phyloP scores from a whole-genome alignment of 2,329 filamentous ascomycete genomes.

The Paecilomyces fulvus region DNA sequence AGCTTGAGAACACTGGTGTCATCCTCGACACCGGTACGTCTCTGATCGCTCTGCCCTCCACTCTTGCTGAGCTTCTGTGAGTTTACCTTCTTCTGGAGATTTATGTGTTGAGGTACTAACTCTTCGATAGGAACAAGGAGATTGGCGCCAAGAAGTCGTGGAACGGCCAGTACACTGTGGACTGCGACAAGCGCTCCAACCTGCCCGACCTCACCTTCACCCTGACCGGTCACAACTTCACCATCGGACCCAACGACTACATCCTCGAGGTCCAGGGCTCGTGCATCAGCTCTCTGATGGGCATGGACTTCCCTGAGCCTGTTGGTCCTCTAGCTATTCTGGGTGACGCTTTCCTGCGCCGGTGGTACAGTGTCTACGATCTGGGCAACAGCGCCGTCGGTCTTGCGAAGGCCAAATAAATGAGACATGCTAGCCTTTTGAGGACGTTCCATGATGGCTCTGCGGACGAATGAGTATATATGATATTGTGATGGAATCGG shows the following conservation, averaged over 20 bases:
- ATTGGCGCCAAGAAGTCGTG: conserved; percentile 97
- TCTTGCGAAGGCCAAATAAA: conserved; percentile 73
- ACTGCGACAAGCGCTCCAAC: conserved; percentile 72
- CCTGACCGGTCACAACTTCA: conserved; percentile 86
- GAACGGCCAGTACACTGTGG: conserved; percentile 92
- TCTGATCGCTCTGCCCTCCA: conserved; percentile 84
- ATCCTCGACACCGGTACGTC: conserved; percentile 98
- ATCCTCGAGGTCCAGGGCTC: conserved; percentile 90
- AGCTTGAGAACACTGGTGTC: conserved; percentile 88
- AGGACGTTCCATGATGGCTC: neutral
- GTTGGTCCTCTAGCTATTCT: conserved; percentile 90
- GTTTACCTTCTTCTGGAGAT: conserved; percentile 14
- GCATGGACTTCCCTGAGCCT: conserved; percentile 82
- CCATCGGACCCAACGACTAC: conserved; percentile 82
- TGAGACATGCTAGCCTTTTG: conserved; percentile 2
- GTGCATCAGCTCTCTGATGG: conserved; percentile 97
- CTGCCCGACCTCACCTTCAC: conserved; percentile 90
- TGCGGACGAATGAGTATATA: neutral
- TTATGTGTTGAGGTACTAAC: neutral
- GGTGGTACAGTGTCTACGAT: conserved; percentile 86
- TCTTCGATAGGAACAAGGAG: conserved; percentile 62
- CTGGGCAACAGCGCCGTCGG: conserved; percentile 81
- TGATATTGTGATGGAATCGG: neutral
- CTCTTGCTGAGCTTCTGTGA: conserved; percentile 81
- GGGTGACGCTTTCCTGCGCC: conserved; percentile 54